phyloP scores from a whole-genome alignment of 2,329 filamentous ascomycete species.

The Alternaria ventricosa region DNA sequence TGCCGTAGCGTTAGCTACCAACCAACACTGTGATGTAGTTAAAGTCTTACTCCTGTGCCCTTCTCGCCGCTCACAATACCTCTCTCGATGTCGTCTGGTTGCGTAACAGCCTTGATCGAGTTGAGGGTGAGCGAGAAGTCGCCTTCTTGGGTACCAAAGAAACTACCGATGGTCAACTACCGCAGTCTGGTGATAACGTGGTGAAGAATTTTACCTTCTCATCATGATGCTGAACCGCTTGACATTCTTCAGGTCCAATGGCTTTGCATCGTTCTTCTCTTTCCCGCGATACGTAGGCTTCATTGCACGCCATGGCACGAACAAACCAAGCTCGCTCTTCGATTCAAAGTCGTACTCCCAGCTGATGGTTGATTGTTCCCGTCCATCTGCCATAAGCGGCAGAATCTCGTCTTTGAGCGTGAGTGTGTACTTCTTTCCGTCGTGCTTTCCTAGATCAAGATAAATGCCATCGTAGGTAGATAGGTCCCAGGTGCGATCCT shows the following conservation, averaged over 20 bases:
- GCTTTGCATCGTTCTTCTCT: constrained; percentile 64
- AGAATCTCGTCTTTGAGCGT: constrained; percentile 74
- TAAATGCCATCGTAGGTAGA: constrained; percentile 67
- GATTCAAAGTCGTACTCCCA: constrained; percentile 66
- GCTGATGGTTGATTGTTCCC: constrained; percentile 74
- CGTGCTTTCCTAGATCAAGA: constrained; percentile 60
- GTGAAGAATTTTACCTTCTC: constrained; percentile 66
- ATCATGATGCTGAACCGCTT: constrained; percentile 79
- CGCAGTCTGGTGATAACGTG: too few relatives aligned
- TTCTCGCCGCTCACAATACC: constrained; percentile 6
- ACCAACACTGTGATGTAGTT: background rate
- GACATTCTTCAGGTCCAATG: constrained; percentile 65
- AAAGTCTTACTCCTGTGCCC: constrained; percentile 14
- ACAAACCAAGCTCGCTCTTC: constrained; percentile 47
- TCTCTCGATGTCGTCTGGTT: constrained; percentile 35
- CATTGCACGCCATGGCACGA: constrained; percentile 69
- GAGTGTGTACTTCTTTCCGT: constrained; percentile 74
- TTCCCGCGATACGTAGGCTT: constrained; percentile 76
- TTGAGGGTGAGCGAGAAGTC: constrained; percentile 66
- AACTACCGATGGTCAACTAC: constrained; percentile 61
- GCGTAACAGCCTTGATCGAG: constrained; percentile 59
- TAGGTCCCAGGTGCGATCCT: constrained; percentile 68
- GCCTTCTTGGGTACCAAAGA: constrained; percentile 76
- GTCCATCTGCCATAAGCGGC: constrained; percentile 64
- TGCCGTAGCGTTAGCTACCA: constrained; percentile 15